Evolutionary conservation across 169 alveolate species (phyloP).

Genomic region (Cryptosporidium tyzzeri): DNA sequence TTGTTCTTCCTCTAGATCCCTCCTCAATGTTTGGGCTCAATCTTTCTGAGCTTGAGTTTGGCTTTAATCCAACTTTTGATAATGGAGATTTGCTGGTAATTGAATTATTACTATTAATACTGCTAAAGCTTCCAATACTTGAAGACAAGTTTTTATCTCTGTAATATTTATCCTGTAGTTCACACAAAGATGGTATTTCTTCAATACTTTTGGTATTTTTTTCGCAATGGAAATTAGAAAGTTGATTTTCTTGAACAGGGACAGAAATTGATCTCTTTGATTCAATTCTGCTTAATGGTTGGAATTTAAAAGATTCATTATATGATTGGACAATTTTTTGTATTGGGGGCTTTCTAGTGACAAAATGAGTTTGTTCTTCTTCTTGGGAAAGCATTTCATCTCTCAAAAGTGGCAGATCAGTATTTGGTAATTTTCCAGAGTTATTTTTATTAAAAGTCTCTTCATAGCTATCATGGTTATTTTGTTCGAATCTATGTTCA

Average conservation of each 20-base stretch:
- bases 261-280: conserved; percentile 48
- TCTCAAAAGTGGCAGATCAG: conserved; percentile 25
- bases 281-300: conserved; percentile 1
- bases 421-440: conserved; percentile 46
- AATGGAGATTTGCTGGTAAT: conserved; percentile 28
- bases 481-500: background rate
- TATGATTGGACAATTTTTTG: background rate
- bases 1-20: conserved; percentile 52
- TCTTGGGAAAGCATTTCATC: background rate
- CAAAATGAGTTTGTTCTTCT: background rate
- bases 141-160: background rate
- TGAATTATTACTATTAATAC: background rate
- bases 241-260: conserved; percentile 32
- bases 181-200: background rate
- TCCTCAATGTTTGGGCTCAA: background rate
- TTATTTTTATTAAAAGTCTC: background rate
- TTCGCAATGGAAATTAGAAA: background rate
- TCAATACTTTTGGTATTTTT: background rate
- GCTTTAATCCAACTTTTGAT: conserved; percentile 46
- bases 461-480: background rate
- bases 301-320: background rate
- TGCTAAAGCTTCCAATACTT: background rate
- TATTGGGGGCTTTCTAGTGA: background rate
- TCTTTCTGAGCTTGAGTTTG: conserved; percentile 41
- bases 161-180: background rate